Evolutionary conservation across 306 rosid genomes (phyloP), one percentile per base, ranked within the genome.

Genomic region (Begonia masoniana): DNA sequence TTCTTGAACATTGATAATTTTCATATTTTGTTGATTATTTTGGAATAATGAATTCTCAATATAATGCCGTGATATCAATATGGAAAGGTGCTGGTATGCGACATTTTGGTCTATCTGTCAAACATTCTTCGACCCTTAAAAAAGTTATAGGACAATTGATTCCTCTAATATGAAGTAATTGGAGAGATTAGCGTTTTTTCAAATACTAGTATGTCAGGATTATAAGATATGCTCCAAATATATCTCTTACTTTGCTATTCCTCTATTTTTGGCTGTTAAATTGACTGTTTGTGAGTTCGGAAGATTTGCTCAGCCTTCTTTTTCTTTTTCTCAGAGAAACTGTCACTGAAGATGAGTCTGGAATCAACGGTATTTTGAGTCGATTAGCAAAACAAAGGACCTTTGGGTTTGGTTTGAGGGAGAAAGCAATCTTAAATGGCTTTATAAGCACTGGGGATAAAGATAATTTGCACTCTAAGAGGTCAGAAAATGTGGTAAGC

Each of bases 341-440:
- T 31, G 55, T 55, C 56, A 56, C 64, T 17, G 74, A 59, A 66
- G 68, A 57, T 13, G 72, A 83, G 59, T 79, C 84, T 67, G 96
- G 95, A 43, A 72, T 92, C 69, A 95, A 72, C 69, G 96, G 99
- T 26, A 92, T 87, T 71, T 69, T 92, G 76, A 76, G 61, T 61
- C 81, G 96, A 52, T 68, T 87, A 78, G 95, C 74, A 76, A 86
- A 76, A 64, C 69, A 82, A 55, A 81, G 96, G 64, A 50, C 58
- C 24, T 71, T 74, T 12, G 87, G 87, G 39, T 50, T 71, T 51
- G 62, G 60, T 43, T 23, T 56, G 43, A 56, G 15, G 45, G 76
- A 68, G 57, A 72, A 72, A 66, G 83, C 69, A 49, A 76, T 61
- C 48, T 45, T 3, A 45, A 31, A 31, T 31, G 8, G 39, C 39